phyloP scores from a whole-genome alignment of 106 monocot species.

The Amphibolis antarctica region DNA sequence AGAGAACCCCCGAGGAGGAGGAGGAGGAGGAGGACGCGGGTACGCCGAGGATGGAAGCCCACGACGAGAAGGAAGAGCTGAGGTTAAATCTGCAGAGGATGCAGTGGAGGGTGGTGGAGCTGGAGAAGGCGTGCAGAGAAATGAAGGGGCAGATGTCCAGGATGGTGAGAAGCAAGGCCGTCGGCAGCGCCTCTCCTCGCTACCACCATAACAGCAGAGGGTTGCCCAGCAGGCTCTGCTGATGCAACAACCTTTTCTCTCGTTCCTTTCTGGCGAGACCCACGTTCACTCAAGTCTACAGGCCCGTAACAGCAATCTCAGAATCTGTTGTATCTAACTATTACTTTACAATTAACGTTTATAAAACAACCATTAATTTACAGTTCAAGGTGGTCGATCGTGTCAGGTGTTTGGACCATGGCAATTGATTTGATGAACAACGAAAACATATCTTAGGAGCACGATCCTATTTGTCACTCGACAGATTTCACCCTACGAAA shows the following conservation, averaged over 20 bases:
- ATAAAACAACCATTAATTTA: too few species aligned
- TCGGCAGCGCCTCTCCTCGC: background rate
- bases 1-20: slow-evolving; percentile 22
- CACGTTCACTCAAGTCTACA: too few species aligned
- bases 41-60: background rate
- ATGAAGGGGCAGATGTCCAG: slow-evolving; percentile 82
- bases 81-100: slow-evolving; percentile 65
- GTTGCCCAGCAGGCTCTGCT: slow-evolving; percentile 2
- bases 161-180: slow-evolving; percentile 24
- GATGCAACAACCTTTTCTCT: background rate
- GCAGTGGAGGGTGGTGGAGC: slow-evolving; percentile 64
- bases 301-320: too few species aligned
- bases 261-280: background rate
- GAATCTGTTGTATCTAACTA: too few species aligned
- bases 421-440: too few species aligned
- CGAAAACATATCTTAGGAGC: too few species aligned
- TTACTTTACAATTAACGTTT: too few species aligned
- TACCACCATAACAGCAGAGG: slow-evolving; percentile 2
- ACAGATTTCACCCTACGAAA: too few species aligned
- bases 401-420: too few species aligned
- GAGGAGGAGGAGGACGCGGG: too few species aligned
- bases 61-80: slow-evolving; percentile 44
- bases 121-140: slow-evolving; percentile 67
- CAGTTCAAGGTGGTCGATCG: too few species aligned
- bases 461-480: too few species aligned